A percentile compares a stretch with the other conserved stretches of the same genome.
These are phyloP conservation scores for Penicillium bialowiezense DNA, from an alignment of 495 filamentous ascomycete genomes.

Conservation along the genomic window DNA sequence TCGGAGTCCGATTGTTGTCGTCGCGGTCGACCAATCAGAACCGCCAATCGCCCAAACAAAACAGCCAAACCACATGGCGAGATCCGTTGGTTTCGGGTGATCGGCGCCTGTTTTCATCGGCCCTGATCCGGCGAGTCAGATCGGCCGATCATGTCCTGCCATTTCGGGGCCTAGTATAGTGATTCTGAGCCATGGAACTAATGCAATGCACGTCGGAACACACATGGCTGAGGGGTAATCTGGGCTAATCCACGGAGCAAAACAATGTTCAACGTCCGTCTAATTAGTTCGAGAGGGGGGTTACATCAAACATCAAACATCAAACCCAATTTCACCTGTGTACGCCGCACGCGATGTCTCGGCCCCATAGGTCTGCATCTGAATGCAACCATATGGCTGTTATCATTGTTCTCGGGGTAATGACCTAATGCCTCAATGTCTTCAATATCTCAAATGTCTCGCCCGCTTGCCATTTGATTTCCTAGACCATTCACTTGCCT, in stretches of 20 bases:
- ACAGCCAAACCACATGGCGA: background rate
- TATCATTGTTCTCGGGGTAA: constrained; percentile 14
- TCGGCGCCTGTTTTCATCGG: constrained; percentile 19
- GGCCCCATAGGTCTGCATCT: background rate
- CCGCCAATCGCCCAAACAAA: background rate
- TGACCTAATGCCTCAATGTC: background rate
- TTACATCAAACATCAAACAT: background rate
- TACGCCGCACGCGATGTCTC: constrained; percentile 18
- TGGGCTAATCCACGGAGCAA: no score
- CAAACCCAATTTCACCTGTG: no score
- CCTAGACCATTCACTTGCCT: background rate
- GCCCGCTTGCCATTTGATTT: no score
- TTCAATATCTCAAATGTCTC: no score
- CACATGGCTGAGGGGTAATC: background rate
- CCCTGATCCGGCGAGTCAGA: no score
- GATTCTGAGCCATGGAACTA: background rate
- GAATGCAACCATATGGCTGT: constrained; percentile 27
- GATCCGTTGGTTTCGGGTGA: constrained; percentile 11
- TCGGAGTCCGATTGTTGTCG: constrained; percentile 2
- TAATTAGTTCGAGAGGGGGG: background rate
- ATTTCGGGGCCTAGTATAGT: background rate
- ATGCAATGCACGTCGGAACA: constrained; percentile 2
- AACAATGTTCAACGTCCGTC: background rate
- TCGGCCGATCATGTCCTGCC: constrained; percentile 8
- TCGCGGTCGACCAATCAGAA: background rate